Conservation (phyloP, 2,329 filamentous ascomycete genomes). For the Microcyclospora tardicrescens region DNA sequence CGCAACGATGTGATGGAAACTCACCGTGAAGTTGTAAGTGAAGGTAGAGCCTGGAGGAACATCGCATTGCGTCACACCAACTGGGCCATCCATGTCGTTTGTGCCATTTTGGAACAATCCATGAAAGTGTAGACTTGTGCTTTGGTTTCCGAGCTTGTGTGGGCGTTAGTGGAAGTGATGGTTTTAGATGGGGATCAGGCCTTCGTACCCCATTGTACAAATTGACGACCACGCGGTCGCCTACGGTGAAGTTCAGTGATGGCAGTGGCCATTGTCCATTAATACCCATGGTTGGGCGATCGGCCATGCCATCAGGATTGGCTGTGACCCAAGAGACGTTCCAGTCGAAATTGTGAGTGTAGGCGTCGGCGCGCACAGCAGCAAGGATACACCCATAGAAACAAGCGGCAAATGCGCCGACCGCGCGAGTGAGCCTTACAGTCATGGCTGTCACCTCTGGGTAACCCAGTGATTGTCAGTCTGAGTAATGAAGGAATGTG, state of each 20-base stretch:
- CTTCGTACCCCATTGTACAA: slow-evolving; percentile 46
- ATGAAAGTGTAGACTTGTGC: slow-evolving; percentile 61
- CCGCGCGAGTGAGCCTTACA: no score
- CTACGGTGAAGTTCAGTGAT: slow-evolving; percentile 58
- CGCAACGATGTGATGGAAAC: neutral
- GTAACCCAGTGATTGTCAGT: no score
- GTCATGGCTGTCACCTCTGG: no score
- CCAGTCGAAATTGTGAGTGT: slow-evolving; percentile 34
- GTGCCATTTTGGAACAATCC: slow-evolving; percentile 67
- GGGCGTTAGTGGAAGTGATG: neutral
- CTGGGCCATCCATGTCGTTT: slow-evolving; percentile 60
- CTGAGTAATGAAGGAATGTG: no score
- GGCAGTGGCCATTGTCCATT: slow-evolving; percentile 66
- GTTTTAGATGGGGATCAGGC: neutral
- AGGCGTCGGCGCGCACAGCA: slow-evolving; percentile 18
- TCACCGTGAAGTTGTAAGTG: slow-evolving; percentile 54
- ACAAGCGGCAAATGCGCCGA: slow-evolving; percentile 17
- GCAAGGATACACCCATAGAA: slow-evolving; percentile 13
- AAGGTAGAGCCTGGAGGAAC: slow-evolving; percentile 51
- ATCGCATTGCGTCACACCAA: slow-evolving; percentile 53
- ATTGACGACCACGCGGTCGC: slow-evolving; percentile 57
- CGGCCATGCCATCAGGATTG: slow-evolving; percentile 41
- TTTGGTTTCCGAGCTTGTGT: slow-evolving; percentile 43
- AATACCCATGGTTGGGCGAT: slow-evolving; percentile 49
- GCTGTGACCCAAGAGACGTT: slow-evolving; percentile 43